Evolutionary conservation across 2,329 filamentous ascomycete genomes (phyloP), one percentile per base, ranked within the genome.

Genomic region (Gnomoniopsis smithogilvyi): DNA sequence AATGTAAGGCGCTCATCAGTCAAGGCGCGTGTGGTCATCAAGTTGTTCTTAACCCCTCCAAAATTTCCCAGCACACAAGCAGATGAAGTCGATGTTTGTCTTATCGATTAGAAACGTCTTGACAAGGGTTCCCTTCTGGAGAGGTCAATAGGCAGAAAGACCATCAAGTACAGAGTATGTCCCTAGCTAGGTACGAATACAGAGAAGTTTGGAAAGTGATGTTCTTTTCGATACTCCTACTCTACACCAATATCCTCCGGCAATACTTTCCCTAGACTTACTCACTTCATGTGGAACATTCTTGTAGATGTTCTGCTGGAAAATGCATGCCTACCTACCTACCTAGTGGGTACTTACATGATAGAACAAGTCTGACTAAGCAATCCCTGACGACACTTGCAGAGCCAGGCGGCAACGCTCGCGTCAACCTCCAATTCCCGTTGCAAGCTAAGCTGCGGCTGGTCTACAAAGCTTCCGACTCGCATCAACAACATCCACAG

Each of bases 401-500:
- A 52, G 54, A 55, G 50, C 58, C 65, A 73, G 70, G 71, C 71
- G 70, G 70, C 71, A 72, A 67, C 70, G 70, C 70, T 72, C 70
- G 70, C 71, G 71, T 72, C 69, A 71, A 52, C 47, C 50, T 30
- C 58, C 55, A 51, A 22, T 34, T 17, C 7, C 43, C 52, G 21
- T 57, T 53, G 59, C 46, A 41, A 63, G 61, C 61, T 63, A 58
- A 63, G 61, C 59, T 63, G 59, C 58, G 47, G 54, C 54, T 55
- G 54, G 58, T 52, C 55, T 59, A 54, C 51, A 62, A 62, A 64
- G 61, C 64, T 64, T 62, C 62, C 52, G 59, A 53, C 55, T 52
- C 19, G 26, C 62, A 66, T 47, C 58, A 63, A 57, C 61, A 63
- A 58, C 59, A 58, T 38, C 46, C 50, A 49, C 36, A 59, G 51